Evolutionary conservation across 371 early-diverging fungal species (phyloP).

Genomic region (Quaeritorhiza haematococci): DNA sequence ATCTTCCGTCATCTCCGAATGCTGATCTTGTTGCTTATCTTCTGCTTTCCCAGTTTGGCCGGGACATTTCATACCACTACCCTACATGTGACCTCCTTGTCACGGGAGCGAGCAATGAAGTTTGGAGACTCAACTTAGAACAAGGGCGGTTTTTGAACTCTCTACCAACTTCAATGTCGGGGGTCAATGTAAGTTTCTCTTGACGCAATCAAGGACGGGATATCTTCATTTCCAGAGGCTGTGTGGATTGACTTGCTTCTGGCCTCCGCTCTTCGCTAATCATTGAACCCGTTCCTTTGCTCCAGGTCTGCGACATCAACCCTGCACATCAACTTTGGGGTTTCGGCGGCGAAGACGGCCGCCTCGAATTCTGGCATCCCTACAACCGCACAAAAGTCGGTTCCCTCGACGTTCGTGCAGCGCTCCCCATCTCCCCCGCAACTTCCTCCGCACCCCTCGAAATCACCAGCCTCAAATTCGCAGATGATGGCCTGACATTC

Average conservation of each 20-base stretch:
- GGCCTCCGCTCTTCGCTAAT: not conserved
- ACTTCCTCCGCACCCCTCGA: slow-evolving; percentile 44
- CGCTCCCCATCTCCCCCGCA: too few species aligned
- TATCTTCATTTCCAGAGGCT: too few species aligned
- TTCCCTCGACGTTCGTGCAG: slow-evolving; percentile 40
- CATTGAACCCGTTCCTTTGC: too few species aligned
- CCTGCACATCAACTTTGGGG: slow-evolving; percentile 90
- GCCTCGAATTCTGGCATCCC: slow-evolving; percentile 95
- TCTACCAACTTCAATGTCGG: slow-evolving; percentile 69
- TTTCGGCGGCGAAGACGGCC: slow-evolving; percentile 82
- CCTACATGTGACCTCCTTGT: slow-evolving; percentile 88
- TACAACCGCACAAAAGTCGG: slow-evolving; percentile 72
- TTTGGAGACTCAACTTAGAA: slow-evolving; percentile 91
- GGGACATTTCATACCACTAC: slow-evolving; percentile 87
- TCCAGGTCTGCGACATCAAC: slow-evolving; percentile 64
- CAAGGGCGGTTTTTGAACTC: slow-evolving; percentile 91
- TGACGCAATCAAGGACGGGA: not conserved
- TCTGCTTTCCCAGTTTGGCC: slow-evolving; percentile 61
- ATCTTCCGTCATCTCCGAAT: not conserved
- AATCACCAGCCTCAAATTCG: slow-evolving; percentile 75
- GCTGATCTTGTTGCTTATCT: not conserved
- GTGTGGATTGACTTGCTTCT: too few species aligned
- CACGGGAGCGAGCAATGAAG: slow-evolving; percentile 74
- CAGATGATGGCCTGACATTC: slow-evolving; percentile 81
- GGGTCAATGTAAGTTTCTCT: slow-evolving; percentile 61